phyloP scores from a whole-genome alignment of 768 basidiomycete species.

The Chalciporus pseudorubinellus region DNA sequence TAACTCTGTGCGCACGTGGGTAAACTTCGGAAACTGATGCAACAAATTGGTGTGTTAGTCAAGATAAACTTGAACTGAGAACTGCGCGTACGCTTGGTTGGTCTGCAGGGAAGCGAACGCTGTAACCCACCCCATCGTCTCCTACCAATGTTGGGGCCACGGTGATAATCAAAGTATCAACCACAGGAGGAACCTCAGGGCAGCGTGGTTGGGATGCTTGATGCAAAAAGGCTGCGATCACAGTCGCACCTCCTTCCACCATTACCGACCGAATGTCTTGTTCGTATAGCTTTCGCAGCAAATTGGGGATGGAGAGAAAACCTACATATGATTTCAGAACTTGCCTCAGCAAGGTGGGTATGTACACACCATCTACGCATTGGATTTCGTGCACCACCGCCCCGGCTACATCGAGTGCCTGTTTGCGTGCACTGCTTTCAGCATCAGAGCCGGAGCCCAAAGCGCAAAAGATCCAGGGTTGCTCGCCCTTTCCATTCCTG shows the following conservation, averaged over 20 bases:
- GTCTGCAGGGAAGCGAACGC: constrained; percentile 16
- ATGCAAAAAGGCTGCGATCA: constrained; percentile 58
- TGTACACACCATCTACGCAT: constrained; percentile 35
- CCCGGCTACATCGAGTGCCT: constrained; percentile 59
- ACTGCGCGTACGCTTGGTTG: constrained; percentile 15
- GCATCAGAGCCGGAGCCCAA: not conserved
- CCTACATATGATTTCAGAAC: constrained; percentile 24
- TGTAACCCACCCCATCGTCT: constrained; percentile 60
- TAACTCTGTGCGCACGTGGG: constrained; percentile 27
- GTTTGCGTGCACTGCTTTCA: constrained; percentile 35
- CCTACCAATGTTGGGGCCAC: constrained; percentile 87
- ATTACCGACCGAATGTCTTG: constrained; percentile 74
- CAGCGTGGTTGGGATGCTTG: constrained; percentile 7
- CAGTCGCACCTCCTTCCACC: constrained; percentile 90
- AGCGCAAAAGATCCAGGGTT: constrained; percentile 72
- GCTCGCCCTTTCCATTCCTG: constrained; percentile 52
- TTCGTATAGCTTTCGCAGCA: constrained; percentile 53
- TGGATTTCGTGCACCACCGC: constrained; percentile 59
- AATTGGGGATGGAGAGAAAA: constrained; percentile 41
- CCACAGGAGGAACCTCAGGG: constrained; percentile 27
- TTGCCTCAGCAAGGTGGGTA: not conserved
- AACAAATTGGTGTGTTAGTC: not conserved
- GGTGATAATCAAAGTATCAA: constrained; percentile 82
- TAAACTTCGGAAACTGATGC: constrained; percentile 23
- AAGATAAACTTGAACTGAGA: not conserved